phyloP scores from a whole-genome alignment of 2,329 filamentous ascomycete genomes.

The Ophiostoma pallidulum region DNA sequence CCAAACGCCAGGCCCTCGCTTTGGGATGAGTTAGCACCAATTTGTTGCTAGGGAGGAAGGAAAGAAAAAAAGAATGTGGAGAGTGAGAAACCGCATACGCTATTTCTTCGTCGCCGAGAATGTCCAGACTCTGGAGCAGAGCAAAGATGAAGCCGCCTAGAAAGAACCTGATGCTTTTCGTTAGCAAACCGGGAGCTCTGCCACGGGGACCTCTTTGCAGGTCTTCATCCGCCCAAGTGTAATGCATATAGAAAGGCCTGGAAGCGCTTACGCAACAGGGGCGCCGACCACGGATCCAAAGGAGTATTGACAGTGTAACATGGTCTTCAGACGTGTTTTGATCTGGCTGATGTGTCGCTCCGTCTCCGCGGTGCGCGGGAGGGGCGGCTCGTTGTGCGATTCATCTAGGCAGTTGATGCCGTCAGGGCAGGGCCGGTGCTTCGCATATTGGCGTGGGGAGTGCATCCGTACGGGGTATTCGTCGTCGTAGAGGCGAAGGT shows the following conservation, averaged over 20 bases:
- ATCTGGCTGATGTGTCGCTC: conserved; percentile 11
- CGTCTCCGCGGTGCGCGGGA: conserved; percentile 5
- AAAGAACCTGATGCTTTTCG: conserved; percentile 17
- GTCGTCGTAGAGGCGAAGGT: conserved; percentile 17
- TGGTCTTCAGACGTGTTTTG: conserved; percentile 19
- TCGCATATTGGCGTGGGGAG: conserved; percentile 17
- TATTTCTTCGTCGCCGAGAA: conserved; percentile 15
- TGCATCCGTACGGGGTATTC: conserved; percentile 8
- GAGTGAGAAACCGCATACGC: conserved; percentile 12
- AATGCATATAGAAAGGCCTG: not conserved
- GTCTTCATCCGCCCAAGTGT: not conserved
- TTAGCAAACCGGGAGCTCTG: not conserved
- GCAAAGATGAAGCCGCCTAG: conserved; percentile 22
- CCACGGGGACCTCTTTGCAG: not conserved
- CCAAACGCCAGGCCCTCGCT: conserved; percentile 16
- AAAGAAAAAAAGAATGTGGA: too few relatives aligned
- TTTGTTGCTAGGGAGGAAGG: too few relatives aligned
- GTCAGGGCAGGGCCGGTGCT: not conserved
- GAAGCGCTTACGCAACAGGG: conserved; percentile 14
- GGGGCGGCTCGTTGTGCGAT: conserved; percentile 10
- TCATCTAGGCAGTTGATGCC: not conserved
- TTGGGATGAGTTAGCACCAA: not conserved
- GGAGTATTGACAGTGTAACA: conserved; percentile 20
- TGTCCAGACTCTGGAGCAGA: conserved; percentile 15
- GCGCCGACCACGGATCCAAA: conserved; percentile 22